Base-by-base conservation (phyloP, 1,284 basidiomycete species). In the Ganoderma lucidum region DNA sequence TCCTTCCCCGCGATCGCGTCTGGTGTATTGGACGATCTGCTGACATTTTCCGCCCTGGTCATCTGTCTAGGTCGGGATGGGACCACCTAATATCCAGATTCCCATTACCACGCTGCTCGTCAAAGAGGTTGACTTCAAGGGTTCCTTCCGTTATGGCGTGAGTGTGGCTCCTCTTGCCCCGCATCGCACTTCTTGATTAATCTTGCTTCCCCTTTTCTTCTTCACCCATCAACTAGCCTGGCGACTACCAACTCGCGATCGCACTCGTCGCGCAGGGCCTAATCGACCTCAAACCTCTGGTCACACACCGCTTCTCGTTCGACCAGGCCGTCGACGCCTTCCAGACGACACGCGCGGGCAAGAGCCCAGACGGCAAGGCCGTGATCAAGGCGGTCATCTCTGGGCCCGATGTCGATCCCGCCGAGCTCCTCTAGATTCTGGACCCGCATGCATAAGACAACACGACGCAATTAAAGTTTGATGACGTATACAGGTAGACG, bases 111-210 rank as follows among this genome's bases (percentile, higher is more conserved):
- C 83, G 48, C 80, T 93, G 30, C 84, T 90, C 73, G 82, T 84
- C 72, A 96, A 96, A 82, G 95, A 97, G 80, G 79, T 97, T 42
- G 88, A 86, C 71, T 85, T 96, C 80, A 93, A 91, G 75, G 95
- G 95, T 59, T 95, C 93, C 19, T 96, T 96, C 91, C 91, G 95
- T 71, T 96, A 94, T 74, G 93, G 92, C 12, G 91, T 93, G 81
- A 67, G 89, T 83, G 19, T 28, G 9, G 45, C 69, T 23, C 39
- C n/a, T 6, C 28, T 3, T 30, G 28, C 8, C 23, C 14, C 41
- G n/a, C 17, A 17, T 23, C 5, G 17, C 6, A 15, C 64, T 42
- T 51, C 55, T 48, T 9, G 23, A 10, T n/a, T 48, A 32, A 12
- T 32, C 45, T 30, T 9, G 3, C 6, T 45, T 35, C 37, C 66